Evolutionary conservation across 2,329 filamentous ascomycete species (phyloP).

Genomic region (Xylaria sp.): DNA sequence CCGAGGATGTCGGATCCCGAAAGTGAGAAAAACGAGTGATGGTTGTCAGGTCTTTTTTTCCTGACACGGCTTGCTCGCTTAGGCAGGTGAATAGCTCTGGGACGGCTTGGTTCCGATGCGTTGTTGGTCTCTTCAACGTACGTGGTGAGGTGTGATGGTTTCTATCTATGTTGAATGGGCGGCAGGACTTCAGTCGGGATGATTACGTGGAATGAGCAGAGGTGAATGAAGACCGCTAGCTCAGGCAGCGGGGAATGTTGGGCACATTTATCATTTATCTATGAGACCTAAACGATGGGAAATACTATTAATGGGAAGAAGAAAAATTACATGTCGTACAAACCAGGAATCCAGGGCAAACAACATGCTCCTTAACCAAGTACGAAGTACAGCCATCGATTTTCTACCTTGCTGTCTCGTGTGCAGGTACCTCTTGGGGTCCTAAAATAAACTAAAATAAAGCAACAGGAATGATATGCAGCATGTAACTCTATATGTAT

Average conservation of each 20-base stretch:
- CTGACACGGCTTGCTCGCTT: constrained; percentile 35
- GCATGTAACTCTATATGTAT: not conserved
- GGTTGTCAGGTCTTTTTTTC: constrained; percentile 37
- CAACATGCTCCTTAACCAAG: not conserved
- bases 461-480: not conserved
- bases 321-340: constrained; percentile 10
- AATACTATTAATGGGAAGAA: constrained; percentile 6
- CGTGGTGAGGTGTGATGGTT: not conserved
- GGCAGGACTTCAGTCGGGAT: constrained; percentile 5
- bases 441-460: not conserved
- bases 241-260: constrained; percentile 33
- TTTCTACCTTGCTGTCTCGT: not conserved
- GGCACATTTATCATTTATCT: constrained; percentile 23
- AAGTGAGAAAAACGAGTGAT: constrained; percentile 24
- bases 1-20: constrained; percentile 44
- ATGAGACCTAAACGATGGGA: constrained; percentile 11
- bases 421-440: not conserved
- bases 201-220: constrained; percentile 10
- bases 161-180: not conserved
- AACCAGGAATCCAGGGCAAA: constrained; percentile 9
- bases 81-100: constrained; percentile 36
- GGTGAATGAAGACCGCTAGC: constrained; percentile 3
- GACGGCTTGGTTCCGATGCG: not conserved
- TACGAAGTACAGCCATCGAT: not conserved
- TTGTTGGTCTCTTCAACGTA: not conserved